These are phyloP conservation scores for Colletotrichum sansevieriae DNA, from an alignment of 2,329 filamentous ascomycete species.

Conservation along the genomic window DNA sequence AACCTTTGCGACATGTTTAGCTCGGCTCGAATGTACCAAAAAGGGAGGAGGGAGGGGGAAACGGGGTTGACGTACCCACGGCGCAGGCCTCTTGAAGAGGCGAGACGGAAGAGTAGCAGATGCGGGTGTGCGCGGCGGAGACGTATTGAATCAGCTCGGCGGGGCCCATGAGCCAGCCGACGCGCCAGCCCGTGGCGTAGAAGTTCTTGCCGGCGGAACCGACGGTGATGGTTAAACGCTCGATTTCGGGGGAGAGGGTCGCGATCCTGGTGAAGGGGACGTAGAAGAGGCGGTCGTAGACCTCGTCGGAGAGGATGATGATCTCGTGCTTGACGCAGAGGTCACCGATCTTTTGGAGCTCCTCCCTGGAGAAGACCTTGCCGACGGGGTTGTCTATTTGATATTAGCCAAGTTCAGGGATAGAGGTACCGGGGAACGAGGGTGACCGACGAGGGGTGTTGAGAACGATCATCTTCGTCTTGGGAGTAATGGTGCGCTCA, in stretches of 20 bases:
- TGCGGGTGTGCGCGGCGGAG: constrained; percentile 91
- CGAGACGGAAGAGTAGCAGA: constrained; percentile 94
- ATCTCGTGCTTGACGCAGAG: constrained; percentile 93
- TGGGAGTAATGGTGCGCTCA: constrained; percentile 82
- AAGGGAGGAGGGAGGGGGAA: accelerated
- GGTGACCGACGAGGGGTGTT: constrained; percentile 73
- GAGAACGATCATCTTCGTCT: constrained; percentile 96
- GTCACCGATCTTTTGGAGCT: constrained; percentile 87
- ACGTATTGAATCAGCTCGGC: constrained; percentile 92
- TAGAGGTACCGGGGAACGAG: neutral
- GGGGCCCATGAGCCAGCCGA: constrained; percentile 93
- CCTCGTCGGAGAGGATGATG: constrained; percentile 91
- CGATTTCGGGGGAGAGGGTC: constrained; percentile 90
- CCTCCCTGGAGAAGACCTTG: constrained; percentile 89
- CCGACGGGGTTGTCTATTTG: constrained; percentile 88
- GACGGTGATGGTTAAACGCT: constrained; percentile 89
- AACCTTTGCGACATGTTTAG: constrained; percentile 59
- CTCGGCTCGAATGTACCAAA: neutral
- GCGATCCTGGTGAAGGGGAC: constrained; percentile 94
- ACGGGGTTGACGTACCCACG: constrained; percentile 65
- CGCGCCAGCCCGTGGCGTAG: constrained; percentile 96
- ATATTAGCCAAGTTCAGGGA: constrained; percentile 3
- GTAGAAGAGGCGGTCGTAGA: constrained; percentile 96
- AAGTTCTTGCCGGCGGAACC: constrained; percentile 98
- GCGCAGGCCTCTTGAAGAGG: constrained; percentile 95